phyloP scores from a whole-genome alignment of 2,329 filamentous ascomycete genomes.

The Zalaria sp. region DNA sequence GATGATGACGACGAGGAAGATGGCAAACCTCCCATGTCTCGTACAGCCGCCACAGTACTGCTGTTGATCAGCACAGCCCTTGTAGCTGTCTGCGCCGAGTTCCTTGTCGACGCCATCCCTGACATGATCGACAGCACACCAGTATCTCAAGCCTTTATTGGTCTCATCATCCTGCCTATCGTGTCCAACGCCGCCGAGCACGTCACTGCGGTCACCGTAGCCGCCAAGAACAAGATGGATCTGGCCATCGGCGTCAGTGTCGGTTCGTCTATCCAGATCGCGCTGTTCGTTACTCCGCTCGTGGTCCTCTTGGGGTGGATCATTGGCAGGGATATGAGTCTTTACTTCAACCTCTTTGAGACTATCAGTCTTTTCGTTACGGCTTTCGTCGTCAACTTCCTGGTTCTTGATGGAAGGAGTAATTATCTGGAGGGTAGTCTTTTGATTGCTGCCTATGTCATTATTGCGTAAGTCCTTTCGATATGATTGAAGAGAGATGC shows the following conservation, averaged over 20 bases:
- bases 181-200: conserved; percentile 77
- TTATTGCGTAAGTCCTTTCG: conserved; percentile 46
- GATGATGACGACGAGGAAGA: conserved; percentile 16
- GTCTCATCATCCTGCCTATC: conserved; percentile 66
- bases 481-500: neutral
- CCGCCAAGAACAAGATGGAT: conserved; percentile 76
- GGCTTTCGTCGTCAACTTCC: conserved; percentile 72
- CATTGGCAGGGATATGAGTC: conserved; percentile 55
- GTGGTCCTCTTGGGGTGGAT: conserved; percentile 69
- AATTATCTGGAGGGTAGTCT: conserved; percentile 71
- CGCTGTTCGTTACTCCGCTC: conserved; percentile 63
- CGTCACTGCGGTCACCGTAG: conserved; percentile 66
- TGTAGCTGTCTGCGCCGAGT: conserved; percentile 53
- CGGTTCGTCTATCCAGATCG: conserved; percentile 68
- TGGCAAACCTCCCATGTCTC: conserved; percentile 34
- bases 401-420: conserved; percentile 70
- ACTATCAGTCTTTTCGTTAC: conserved; percentile 66
- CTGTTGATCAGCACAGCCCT: conserved; percentile 39
- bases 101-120: conserved; percentile 61
- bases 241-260: conserved; percentile 69
- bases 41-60: conserved; percentile 41
- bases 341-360: conserved; percentile 49
- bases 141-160: conserved; percentile 61
- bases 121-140: conserved; percentile 44
- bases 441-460: conserved; percentile 63